Base-by-base conservation (phyloP, 2,329 filamentous ascomycete species). In the Alternaria solani region DNA sequence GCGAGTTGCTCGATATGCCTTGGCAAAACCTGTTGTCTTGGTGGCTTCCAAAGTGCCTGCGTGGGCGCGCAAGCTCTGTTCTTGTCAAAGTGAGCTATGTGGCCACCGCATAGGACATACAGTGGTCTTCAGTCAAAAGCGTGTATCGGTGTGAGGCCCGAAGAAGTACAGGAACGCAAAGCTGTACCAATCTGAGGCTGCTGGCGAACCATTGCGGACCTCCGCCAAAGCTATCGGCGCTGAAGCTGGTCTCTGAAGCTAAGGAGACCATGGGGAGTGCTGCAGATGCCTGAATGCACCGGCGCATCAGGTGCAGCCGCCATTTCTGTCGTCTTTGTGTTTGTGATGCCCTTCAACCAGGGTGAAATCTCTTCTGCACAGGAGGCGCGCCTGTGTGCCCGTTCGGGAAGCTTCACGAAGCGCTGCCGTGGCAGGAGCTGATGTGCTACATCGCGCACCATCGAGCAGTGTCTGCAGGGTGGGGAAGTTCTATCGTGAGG, bases 41-140 rank as follows among this genome's bases (percentile, higher is more conserved):
- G 23, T 51, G 49, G 23, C n/a, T 41, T 51, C 23, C 23, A 25
- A 51, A 36, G 36, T 41, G 49, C n/a, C 49, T n/a, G 34, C 36
- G 9, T 14, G 18, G 48, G 16, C 20, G 46, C 25, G 46, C 46
- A 26, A 36, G 46, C 30, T 38, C 46, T 38, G 8, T 18, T 14
- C 8, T 43, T 8, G 9, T 34, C 39, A 8, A 43, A 36, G 11
- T 23, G 20, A 20, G 39, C 18, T 41, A 18, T 23, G 23, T 34
- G 38, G 28, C 25, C 26, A 28, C 51, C 3, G 51, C 28, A 16
- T 46, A 23, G 32, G 23, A 23, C 42, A 14, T 54, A 28, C 44
- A 34, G 11, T 14, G 14, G 34, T 20, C 7, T 48, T 34, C 18
- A 7, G 18, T 32, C 28, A 32, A 11, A 20, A 48, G 30, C 46